phyloP scores from a whole-genome alignment of 2,329 filamentous ascomycete genomes.

The Chrysoporthe austroafricana region DNA sequence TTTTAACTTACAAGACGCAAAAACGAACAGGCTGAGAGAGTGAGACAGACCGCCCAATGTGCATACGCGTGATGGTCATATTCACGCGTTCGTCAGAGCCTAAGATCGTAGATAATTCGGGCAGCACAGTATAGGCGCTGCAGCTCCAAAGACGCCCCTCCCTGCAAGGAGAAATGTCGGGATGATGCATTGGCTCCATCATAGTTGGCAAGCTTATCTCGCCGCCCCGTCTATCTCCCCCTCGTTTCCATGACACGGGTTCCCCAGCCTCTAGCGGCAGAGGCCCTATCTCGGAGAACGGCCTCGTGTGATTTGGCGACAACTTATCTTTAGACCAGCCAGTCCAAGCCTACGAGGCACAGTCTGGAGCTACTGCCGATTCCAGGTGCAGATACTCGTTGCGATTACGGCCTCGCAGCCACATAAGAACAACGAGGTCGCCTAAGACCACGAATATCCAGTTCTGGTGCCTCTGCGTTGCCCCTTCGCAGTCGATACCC shows the following conservation, averaged over 20 bases:
- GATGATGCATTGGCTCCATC: constrained; percentile 14
- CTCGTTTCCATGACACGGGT: constrained; percentile 9
- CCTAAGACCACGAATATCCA: neutral
- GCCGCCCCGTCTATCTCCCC: constrained; percentile 5
- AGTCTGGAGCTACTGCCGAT: constrained; percentile 1
- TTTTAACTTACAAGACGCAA: neutral
- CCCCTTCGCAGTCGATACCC: neutral
- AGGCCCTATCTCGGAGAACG: constrained; percentile 26
- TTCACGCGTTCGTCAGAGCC: neutral
- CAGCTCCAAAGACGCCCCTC: neutral
- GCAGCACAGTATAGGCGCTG: neutral
- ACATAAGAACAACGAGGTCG: neutral
- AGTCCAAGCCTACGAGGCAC: constrained; percentile 14
- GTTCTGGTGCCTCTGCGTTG: neutral
- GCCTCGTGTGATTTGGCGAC: constrained; percentile 14
- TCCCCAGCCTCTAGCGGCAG: constrained; percentile 2
- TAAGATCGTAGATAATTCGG: neutral
- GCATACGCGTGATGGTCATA: neutral
- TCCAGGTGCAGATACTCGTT: neutral
- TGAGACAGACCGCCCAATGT: neutral
- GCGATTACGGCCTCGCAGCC: neutral
- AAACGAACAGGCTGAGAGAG: neutral
- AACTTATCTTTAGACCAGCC: constrained; percentile 10
- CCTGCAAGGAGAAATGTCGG: constrained; percentile 12
- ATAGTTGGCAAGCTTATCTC: constrained; percentile 23